Percentiles rank a stretch among this genome's conserved stretches.
phyloP scores from a whole-genome alignment of 2,329 filamentous ascomycete genomes.

The Alternaria consortialis region DNA sequence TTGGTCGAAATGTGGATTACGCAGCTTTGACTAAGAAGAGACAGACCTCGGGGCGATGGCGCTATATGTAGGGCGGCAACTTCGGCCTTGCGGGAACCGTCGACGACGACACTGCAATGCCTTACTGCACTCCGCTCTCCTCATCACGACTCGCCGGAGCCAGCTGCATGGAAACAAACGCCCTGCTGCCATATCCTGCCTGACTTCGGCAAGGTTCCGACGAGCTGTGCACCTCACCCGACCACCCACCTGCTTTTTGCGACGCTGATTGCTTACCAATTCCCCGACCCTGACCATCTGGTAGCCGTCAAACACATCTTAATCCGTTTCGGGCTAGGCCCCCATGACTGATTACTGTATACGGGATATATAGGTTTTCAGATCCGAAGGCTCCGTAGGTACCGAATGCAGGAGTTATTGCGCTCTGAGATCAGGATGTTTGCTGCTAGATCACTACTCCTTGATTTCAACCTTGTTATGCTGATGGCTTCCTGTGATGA shows the following conservation, averaged over 20 bases:
- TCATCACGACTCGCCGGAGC: slow-evolving; percentile 5
- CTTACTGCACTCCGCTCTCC: background rate
- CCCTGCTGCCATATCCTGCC: slow-evolving; percentile 9
- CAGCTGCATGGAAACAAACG: background rate
- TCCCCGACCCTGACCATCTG: slow-evolving; percentile 16
- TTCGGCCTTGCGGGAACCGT: slow-evolving; percentile 14
- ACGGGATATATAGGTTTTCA: slow-evolving; percentile 23
- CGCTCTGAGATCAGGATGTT: background rate
- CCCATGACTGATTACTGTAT: slow-evolving; percentile 18
- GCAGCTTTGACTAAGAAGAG: slow-evolving; percentile 33
- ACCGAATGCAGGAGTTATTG: slow-evolving; percentile 3
- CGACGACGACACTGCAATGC: slow-evolving; percentile 6
- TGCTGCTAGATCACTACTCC: background rate
- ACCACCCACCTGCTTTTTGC: slow-evolving; percentile 18
- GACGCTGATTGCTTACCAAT: slow-evolving; percentile 30
- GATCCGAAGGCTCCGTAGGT: slow-evolving; percentile 29
- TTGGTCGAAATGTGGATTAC: slow-evolving; percentile 31
- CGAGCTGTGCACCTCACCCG: slow-evolving; percentile 12
- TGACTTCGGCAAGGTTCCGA: slow-evolving; percentile 25
- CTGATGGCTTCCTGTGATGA: background rate
- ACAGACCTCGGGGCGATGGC: slow-evolving; percentile 14
- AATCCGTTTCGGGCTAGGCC: slow-evolving; percentile 9
- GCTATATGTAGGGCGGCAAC: slow-evolving; percentile 19
- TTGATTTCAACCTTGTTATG: background rate
- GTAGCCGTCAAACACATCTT: slow-evolving; percentile 21